Conservation (phyloP, 164 flowering plant genomes). For the Chimonanthus praecox region DNA sequence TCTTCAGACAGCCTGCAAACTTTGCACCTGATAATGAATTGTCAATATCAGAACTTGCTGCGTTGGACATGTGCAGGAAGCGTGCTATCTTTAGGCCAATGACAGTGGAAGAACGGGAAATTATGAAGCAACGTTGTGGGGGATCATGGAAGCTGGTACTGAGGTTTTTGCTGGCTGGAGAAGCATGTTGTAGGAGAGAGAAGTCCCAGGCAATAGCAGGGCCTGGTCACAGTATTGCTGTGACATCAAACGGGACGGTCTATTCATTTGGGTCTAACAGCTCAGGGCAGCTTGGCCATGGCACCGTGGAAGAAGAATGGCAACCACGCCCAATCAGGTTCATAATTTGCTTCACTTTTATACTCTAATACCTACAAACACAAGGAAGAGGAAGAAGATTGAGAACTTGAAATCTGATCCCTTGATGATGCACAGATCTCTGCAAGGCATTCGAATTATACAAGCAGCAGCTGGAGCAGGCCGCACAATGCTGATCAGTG, state of each 20-base stretch:
- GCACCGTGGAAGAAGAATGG: conserved; percentile 67
- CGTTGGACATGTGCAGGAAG: conserved; percentile 87
- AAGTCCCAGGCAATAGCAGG: conserved; percentile 93
- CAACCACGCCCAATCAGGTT: conserved; percentile 87
- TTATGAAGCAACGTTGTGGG: conserved; percentile 70
- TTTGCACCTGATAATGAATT: conserved; percentile 71
- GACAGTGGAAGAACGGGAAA: conserved; percentile 48
- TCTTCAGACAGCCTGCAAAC: conserved; percentile 89
- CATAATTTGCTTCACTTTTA: neutral
- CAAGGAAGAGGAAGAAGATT: neutral
- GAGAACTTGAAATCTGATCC: conserved; percentile 2
- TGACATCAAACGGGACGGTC: conserved; percentile 72
- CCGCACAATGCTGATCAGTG: conserved; percentile 90
- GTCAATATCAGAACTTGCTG: conserved; percentile 90
- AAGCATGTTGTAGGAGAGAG: conserved; percentile 77
- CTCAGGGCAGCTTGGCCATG: conserved; percentile 96
- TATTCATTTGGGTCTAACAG: conserved; percentile 90
- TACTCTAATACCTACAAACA: conserved; percentile 1
- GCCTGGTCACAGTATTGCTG: conserved; percentile 92
- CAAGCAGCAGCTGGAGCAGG: conserved; percentile 95
- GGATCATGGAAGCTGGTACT: conserved; percentile 96
- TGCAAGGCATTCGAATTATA: conserved; percentile 87
- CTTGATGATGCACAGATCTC: conserved; percentile 52
- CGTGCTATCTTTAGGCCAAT: conserved; percentile 88
- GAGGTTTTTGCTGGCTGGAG: conserved; percentile 87